These are phyloP conservation scores for Triticum urartu DNA, from an alignment of 176 grass and related monocot genomes.

Conservation along the genomic window DNA sequence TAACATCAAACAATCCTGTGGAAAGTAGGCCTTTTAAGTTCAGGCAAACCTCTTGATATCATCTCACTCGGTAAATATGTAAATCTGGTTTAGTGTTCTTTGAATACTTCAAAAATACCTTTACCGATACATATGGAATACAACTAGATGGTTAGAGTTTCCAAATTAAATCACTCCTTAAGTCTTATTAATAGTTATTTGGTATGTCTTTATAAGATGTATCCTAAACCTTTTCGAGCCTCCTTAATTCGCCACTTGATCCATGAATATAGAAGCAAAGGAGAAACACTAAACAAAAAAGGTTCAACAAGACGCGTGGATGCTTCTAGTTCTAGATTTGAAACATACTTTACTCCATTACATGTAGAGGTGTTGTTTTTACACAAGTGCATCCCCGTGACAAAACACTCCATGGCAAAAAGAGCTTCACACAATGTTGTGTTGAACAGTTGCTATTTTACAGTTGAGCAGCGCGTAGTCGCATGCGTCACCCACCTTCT, in stretches of 20 bases:
- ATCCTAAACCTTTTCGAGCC: background rate
- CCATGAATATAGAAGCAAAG: background rate
- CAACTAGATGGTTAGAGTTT: background rate
- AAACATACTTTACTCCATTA: background rate
- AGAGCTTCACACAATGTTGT: slow-evolving; percentile 49
- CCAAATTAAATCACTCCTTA: background rate
- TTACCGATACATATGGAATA: background rate
- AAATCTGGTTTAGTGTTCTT: background rate
- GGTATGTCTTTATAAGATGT: background rate
- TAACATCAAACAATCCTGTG: slow-evolving; percentile 47
- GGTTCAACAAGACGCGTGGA: background rate
- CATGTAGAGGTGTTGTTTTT: background rate
- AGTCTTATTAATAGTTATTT: background rate
- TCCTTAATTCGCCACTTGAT: too few relatives aligned
- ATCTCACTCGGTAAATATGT: slow-evolving; percentile 60
- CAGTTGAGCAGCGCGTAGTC: slow-evolving; percentile 36
- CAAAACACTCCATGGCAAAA: background rate
- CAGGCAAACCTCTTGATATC: slow-evolving; percentile 74
- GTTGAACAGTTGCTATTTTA: slow-evolving; percentile 3
- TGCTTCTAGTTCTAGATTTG: background rate
- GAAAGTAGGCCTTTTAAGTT: slow-evolving; percentile 61
- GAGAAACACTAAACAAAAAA: background rate
- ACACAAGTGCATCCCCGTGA: background rate
- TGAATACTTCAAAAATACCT: background rate
- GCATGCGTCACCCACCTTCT: slow-evolving; percentile 59